phyloP scores from a whole-genome alignment of 83 land plant genomes.

The Picea abies region DNA sequence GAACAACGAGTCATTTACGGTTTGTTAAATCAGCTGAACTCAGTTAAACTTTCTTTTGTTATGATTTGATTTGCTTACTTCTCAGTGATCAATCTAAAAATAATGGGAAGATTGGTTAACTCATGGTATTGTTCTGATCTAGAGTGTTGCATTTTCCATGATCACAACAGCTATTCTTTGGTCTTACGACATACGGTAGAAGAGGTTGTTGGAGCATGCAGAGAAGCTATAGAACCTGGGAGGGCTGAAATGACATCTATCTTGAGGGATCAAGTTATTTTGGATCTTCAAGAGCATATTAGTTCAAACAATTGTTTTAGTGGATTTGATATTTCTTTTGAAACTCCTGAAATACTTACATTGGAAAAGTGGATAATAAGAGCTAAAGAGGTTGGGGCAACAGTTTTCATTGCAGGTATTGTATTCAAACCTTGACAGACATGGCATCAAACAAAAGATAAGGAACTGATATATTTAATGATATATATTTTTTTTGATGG shows the following conservation, averaged over 20 bases:
- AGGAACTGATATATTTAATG: not conserved
- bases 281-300: slow-evolving; percentile 55
- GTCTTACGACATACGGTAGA: slow-evolving; percentile 88
- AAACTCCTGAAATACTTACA: slow-evolving; percentile 47
- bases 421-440: slow-evolving; percentile 4
- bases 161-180: slow-evolving; percentile 60
- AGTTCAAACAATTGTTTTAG: slow-evolving; percentile 40
- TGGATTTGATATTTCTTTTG: slow-evolving; percentile 58
- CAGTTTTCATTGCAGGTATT: slow-evolving; percentile 86
- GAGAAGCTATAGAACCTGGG: slow-evolving; percentile 63
- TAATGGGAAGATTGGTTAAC: not conserved
- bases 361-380: slow-evolving; percentile 61
- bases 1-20: not conserved
- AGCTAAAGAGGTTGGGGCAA: slow-evolving; percentile 67
- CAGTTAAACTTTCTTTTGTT: not conserved
- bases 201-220: slow-evolving; percentile 80
- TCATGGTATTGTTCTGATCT: not conserved
- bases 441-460: not conserved
- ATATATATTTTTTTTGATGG: no score
- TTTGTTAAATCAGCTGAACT: not conserved
- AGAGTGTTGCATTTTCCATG: not conserved
- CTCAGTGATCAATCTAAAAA: not conserved
- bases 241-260: slow-evolving; percentile 52
- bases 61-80: not conserved
- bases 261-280: slow-evolving; percentile 53